Evolutionary conservation across 2,329 filamentous ascomycete genomes (phyloP), one percentile per base, ranked within the genome.

Genomic region (Monosporascus sp.): DNA sequence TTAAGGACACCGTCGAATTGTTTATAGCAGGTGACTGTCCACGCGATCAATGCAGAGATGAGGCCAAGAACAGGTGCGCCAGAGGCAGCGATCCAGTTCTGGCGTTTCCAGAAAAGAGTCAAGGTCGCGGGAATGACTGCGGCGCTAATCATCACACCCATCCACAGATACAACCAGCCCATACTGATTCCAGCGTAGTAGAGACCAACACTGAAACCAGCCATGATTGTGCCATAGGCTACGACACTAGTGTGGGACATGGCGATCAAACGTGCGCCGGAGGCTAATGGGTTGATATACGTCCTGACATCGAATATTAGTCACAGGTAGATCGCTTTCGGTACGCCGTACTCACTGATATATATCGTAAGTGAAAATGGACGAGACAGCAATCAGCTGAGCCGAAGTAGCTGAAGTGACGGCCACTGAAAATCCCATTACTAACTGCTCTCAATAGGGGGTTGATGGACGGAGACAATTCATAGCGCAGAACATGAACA

Each of bases 61-160:
- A 91, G 78, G 8, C 87, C 88, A 1, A 90, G 74, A 1, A 85
- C 76, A 0, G 88, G 88, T 0, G 83, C 82, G 25, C 85, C 74
- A 1, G 83, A 82, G 0, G 55, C 55, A 15, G 55, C 55, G 38
- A 54, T 50, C 47, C 55, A 50, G 52, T 54, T 56, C 66, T 94
- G 90, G 8, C 85, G 82, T 49, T 79, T 81, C 89, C 90, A 96
- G 57, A 90, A 77, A 1, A 96, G 77, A 0, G 89, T 88, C 55
- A 95, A 74, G 0, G 88, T 85, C 0, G 89, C 88, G 0, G 90
- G 90, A 7, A 96, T 79, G 3, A 94, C 89, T 3, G 89, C 90
- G 0, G 87, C 82, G 0, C 85, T 90, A 65, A 96, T 92, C 61
- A 95, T 89, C 45, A 91, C 88, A 11, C 90, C 90, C 90, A 96